Evolutionary conservation across 106 monocot genomes (phyloP).

Genomic region (Gastrodia elata): DNA sequence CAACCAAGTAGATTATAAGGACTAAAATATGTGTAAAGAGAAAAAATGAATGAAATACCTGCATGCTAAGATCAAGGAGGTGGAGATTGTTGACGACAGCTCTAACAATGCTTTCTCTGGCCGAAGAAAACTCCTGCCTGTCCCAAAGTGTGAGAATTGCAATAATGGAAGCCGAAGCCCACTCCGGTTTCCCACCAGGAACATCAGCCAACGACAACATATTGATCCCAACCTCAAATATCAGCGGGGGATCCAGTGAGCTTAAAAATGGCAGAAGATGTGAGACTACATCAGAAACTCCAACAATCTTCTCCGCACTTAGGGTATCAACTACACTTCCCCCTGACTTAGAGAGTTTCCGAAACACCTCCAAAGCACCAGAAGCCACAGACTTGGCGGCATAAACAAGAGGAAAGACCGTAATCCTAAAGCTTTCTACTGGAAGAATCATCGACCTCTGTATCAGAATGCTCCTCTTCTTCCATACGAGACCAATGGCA

Average conservation of each 20-base stretch:
- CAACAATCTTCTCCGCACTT: slow-evolving; percentile 70
- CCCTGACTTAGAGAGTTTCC: slow-evolving; percentile 62
- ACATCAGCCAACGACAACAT: slow-evolving; percentile 96
- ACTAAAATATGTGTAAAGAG: not conserved
- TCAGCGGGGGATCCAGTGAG: slow-evolving; percentile 84
- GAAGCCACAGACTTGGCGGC: slow-evolving; percentile 84
- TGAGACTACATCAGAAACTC: slow-evolving; percentile 85
- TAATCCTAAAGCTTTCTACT: slow-evolving; percentile 66
- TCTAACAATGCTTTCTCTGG: slow-evolving; percentile 88
- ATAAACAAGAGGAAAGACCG: slow-evolving; percentile 80
- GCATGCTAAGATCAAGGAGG: slow-evolving; percentile 95
- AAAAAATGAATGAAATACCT: slow-evolving; percentile 31
- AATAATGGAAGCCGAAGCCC: slow-evolving; percentile 92
- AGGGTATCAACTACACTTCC: slow-evolving; percentile 1
- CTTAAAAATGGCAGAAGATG: slow-evolving; percentile 89
- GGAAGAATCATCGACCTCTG: slow-evolving; percentile 79
- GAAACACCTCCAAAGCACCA: slow-evolving; percentile 54
- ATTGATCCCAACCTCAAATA: slow-evolving; percentile 95
- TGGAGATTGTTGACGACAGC: slow-evolving; percentile 90
- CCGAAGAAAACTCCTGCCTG: slow-evolving; percentile 91
- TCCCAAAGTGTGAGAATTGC: slow-evolving; percentile 95
- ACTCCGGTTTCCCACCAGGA: slow-evolving; percentile 97
- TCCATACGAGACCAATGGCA: slow-evolving; percentile 70
- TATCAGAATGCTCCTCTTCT: slow-evolving; percentile 74
- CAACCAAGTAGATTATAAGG: not conserved